Evolutionary conservation across 164 flowering plant species (phyloP), one percentile per base, ranked within the genome.

Genomic region (Taxillus chinensis): DNA sequence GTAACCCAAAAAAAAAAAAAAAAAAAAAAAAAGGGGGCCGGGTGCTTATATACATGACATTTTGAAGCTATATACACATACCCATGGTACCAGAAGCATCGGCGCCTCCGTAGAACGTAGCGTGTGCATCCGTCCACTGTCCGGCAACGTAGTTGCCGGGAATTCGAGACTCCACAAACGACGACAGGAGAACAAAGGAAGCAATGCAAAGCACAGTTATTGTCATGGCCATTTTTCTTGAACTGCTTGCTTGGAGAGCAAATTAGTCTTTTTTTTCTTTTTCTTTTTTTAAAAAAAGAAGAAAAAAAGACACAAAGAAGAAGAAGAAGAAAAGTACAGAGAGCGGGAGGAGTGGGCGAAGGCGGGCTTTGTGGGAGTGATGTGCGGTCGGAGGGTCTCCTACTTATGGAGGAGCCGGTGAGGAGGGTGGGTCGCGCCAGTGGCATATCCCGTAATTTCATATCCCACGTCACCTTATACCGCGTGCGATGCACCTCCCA

Each of bases 71-170:
- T 13, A 3, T 11, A 17, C 17, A 11, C 64, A 27, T 68, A 72
- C 75, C 75, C 75, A 72, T 72, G 15, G 75, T 72, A 12, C 75
- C 75, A 48, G 75, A 72, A 52, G 75, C 75, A 45, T 72, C 75
- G 60, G 65, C 61, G 42, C 75, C 75, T 1, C 75, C 75, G 45
- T 72, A 72, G 67, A 72, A 72, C 50, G 75, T 72, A 55, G 75
- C 75, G 59, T 72, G 75, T 42, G 75, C 75, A 27, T 16, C 40
- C 41, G 55, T 41, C 75, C 75, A 72, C 8, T 55, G 45, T 9
- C 68, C 75, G 60, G 66, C 75, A 41, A 45, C 27, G 62, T 64
- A 68, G 10, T 45, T 61, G 9, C 75, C 75, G 37, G 68, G 71
- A 45, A 68, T 72, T 45, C 71, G 41, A n/a, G 71, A 71, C 27